Conservation (phyloP, 495 filamentous ascomycete species). For the Penicillium herquei region DNA sequence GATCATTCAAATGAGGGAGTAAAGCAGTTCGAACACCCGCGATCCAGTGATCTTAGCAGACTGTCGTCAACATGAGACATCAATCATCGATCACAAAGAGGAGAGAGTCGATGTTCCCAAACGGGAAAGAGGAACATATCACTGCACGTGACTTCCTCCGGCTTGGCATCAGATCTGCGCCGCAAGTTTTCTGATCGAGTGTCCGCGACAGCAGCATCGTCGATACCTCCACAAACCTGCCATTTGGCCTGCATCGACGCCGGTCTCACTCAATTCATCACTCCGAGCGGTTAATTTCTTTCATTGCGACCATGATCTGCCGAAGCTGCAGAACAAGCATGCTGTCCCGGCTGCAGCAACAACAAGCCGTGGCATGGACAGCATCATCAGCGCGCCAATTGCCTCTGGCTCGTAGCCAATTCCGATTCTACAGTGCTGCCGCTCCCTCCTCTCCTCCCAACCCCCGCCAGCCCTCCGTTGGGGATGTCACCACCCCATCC, state of each 20-base stretch:
- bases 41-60: not conserved
- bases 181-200: slow-evolving; percentile 36
- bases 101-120: not conserved
- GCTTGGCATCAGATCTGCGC: slow-evolving; percentile 46
- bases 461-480: slow-evolving; percentile 45
- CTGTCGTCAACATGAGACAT: not conserved
- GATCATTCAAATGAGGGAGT: not conserved
- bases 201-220: slow-evolving; percentile 14
- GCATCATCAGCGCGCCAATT: slow-evolving; percentile 31
- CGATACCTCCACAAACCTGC: slow-evolving; percentile 7
- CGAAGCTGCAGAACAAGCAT: slow-evolving; percentile 46
- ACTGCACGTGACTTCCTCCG: slow-evolving; percentile 37
- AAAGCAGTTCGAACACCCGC: not conserved
- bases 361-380: slow-evolving; percentile 29
- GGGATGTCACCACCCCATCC: slow-evolving; percentile 39
- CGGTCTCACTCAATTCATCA: not conserved
- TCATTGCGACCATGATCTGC: slow-evolving; percentile 43
- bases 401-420: slow-evolving; percentile 33
- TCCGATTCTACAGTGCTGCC: slow-evolving; percentile 39
- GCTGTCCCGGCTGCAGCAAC: slow-evolving; percentile 37
- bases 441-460: slow-evolving; percentile 50
- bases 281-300: not conserved
- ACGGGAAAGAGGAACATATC: not conserved
- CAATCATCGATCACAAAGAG: not conserved
- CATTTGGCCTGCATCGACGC: not conserved